Conservation (phyloP, 139 green algal genomes). For the Coelastrella sp. region DNA sequence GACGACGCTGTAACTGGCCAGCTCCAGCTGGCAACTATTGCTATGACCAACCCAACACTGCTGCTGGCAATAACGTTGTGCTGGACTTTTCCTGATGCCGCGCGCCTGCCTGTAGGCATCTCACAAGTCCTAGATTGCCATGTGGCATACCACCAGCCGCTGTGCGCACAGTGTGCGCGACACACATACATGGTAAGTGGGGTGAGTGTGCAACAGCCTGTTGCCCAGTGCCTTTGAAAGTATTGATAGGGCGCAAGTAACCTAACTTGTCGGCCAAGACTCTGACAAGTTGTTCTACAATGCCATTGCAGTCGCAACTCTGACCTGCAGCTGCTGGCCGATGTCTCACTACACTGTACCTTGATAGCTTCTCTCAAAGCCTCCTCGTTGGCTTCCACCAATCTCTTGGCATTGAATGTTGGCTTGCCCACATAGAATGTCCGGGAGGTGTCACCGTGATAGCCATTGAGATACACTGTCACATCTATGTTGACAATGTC, state of each 20-base stretch:
- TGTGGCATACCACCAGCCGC: background rate
- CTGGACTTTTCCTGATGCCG: constrained; percentile 75
- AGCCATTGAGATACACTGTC: constrained; percentile 95
- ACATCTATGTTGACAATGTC: constrained; percentile 99
- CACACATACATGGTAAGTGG: no score
- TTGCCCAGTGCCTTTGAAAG: no score
- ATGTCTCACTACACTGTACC: background rate
- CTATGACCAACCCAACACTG: no score
- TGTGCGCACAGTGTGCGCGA: background rate
- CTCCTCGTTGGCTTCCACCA: constrained; percentile 86
- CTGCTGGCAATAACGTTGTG: no score
- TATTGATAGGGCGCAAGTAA: no score
- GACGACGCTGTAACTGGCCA: no score
- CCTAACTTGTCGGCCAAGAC: no score
- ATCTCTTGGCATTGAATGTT: constrained; percentile 9
- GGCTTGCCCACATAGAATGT: constrained; percentile 57
- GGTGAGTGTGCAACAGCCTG: no score
- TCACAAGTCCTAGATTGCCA: no score
- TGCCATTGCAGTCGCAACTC: background rate
- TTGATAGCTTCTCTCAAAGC: constrained; percentile 85
- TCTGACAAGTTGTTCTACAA: background rate
- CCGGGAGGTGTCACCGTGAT: constrained; percentile 95
- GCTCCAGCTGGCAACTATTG: no score
- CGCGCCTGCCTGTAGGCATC: constrained; percentile 42
- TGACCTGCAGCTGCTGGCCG: background rate